These are phyloP conservation scores for Actinomortierella ambigua DNA, from an alignment of 371 early-diverging fungal genomes.

Conservation along the genomic window DNA sequence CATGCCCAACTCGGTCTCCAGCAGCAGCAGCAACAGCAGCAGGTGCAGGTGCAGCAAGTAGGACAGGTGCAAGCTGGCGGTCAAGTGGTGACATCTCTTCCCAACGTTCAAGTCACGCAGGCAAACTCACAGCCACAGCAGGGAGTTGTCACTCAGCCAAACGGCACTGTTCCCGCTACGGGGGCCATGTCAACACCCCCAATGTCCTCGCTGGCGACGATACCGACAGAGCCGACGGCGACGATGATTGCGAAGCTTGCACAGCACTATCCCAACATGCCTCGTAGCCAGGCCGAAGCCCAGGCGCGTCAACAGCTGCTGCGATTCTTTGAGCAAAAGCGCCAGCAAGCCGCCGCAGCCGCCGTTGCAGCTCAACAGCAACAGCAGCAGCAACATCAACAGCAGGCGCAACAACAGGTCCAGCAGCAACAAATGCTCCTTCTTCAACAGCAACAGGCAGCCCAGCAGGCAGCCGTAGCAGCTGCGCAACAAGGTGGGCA, in stretches of 20 bases:
- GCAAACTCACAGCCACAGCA: slow-evolving; percentile 14
- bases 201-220: slow-evolving; percentile 21
- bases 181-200: slow-evolving; percentile 26
- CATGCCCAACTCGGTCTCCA: slow-evolving; percentile 27
- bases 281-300: slow-evolving; percentile 34
- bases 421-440: slow-evolving; percentile 13
- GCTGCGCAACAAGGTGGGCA: slow-evolving; percentile 29
- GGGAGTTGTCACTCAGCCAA: slow-evolving; percentile 10
- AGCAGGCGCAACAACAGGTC: slow-evolving; percentile 2
- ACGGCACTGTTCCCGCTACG: slow-evolving; percentile 16
- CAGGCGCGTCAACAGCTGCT: slow-evolving; percentile 36
- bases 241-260: slow-evolving; percentile 43
- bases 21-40: slow-evolving; percentile 24
- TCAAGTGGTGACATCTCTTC: slow-evolving; percentile 2
- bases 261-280: slow-evolving; percentile 31
- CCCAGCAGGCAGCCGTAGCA: slow-evolving; percentile 15
- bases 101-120: slow-evolving; percentile 3
- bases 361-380: neutral
- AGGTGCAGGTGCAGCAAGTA: slow-evolving; percentile 14
- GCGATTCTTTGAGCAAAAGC: slow-evolving; percentile 36
- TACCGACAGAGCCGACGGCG: slow-evolving; percentile 33
- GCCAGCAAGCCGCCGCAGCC: neutral
- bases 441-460: slow-evolving; percentile 15
- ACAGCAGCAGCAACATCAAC: slow-evolving; percentile 6
- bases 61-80: too few relatives aligned